Conservation (phyloP, 2,329 filamentous ascomycete genomes). For the Hypoxylon sp. region DNA sequence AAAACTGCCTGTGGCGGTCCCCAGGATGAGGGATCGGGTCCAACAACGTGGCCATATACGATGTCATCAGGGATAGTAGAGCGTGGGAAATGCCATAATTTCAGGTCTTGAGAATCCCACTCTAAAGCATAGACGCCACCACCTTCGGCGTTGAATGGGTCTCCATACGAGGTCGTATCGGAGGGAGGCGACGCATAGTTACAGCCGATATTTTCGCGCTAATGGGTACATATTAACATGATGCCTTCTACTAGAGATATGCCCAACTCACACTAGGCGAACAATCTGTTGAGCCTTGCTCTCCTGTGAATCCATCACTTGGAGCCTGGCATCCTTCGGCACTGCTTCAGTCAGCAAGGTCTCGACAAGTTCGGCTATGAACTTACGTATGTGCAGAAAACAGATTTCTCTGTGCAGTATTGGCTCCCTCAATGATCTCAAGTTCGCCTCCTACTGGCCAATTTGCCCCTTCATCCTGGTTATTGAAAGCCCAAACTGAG, state of each 20-base stretch:
- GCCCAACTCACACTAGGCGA: slow-evolving; percentile 44
- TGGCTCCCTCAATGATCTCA: slow-evolving; percentile 79
- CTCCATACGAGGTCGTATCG: slow-evolving; percentile 67
- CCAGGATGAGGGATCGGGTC: slow-evolving; percentile 76
- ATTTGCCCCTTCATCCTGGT: slow-evolving; percentile 56
- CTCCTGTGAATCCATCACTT: slow-evolving; percentile 46
- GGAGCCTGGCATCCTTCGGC: slow-evolving; percentile 45
- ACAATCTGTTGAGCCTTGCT: slow-evolving; percentile 46
- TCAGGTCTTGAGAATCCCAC: slow-evolving; percentile 77
- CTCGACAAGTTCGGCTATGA: background rate
- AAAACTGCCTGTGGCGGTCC: slow-evolving; percentile 77
- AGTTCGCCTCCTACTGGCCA: slow-evolving; percentile 77
- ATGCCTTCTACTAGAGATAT: background rate
- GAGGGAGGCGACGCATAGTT: slow-evolving; percentile 57
- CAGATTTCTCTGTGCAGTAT: slow-evolving; percentile 69
- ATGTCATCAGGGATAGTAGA: slow-evolving; percentile 75
- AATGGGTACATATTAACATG: slow-evolving; percentile 34
- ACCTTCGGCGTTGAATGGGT: slow-evolving; percentile 73
- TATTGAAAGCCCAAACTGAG: slow-evolving; percentile 64
- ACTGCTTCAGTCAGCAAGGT: slow-evolving; percentile 34
- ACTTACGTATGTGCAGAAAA: slow-evolving; percentile 72
- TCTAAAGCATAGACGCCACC: slow-evolving; percentile 79
- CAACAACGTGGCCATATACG: slow-evolving; percentile 57
- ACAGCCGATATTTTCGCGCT: slow-evolving; percentile 63
- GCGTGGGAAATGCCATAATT: slow-evolving; percentile 83